Evolutionary conservation across 345 rosid genomes (phyloP), one percentile per base, ranked within the genome.

Genomic region (Aethionema arabicum): DNA sequence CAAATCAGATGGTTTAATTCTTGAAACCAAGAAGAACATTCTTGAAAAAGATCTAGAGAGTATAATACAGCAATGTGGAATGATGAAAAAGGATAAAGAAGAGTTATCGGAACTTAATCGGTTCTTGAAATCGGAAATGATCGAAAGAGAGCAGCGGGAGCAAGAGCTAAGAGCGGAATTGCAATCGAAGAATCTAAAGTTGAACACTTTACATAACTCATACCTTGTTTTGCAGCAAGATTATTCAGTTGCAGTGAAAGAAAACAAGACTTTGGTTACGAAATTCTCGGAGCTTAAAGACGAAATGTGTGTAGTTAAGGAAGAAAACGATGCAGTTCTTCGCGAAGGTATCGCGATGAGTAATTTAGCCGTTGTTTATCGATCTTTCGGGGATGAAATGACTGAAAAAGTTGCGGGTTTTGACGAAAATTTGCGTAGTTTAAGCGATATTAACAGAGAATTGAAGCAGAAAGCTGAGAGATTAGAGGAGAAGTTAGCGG

Each of bases 331-430:
- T 39, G 72, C 60, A 45, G 31, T 74, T 69, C 63, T 85, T 60
- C 74, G 70, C 54, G 90, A 93, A 70, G 81, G 76, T 16, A 56
- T 82, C 36, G 67, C 82, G 54, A 66, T 81, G 58, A 45, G 77
- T 46, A 84, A 12, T 73, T 75, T 74, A 58, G 82, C 86, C 45
- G 30, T 75, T 50, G 78, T 89, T 73, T 79, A 78, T 54, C 72
- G 60, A 78, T 76, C 82, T 62, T 76, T 85, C 56, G 82, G 81
- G 37, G 56, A 64, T 32, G 86, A 87, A 76, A 85, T 81, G 76
- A 74, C 66, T 16, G 79, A 78, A 45, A 86, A 85, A 71, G 74
- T 79, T 35, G 67, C 74, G 71, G 72, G 59, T 38, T 74, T 83
- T 70, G 47, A 44, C 57, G 81, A 77, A 48, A 77, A 74, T 69